Conservation (phyloP, 2,329 filamentous ascomycete genomes). For the Claviceps sp. region DNA sequence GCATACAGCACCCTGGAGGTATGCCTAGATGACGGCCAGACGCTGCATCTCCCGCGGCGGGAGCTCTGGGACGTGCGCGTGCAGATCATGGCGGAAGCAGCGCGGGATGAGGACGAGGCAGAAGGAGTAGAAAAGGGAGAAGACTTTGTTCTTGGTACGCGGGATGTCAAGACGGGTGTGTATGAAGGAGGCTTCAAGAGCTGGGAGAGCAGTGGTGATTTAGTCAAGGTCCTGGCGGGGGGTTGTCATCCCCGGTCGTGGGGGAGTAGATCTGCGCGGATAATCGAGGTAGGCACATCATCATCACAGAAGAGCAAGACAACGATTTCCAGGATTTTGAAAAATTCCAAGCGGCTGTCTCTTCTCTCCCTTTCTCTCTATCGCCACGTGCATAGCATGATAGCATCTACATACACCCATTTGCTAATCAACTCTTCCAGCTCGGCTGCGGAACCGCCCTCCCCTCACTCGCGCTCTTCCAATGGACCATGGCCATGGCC, state of each 20-base stretch:
- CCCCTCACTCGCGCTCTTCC: slow-evolving; percentile 58
- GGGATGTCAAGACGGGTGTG: slow-evolving; percentile 67
- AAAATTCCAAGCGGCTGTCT: no score
- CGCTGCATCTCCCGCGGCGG: slow-evolving; percentile 50
- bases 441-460: slow-evolving; percentile 69
- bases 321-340: no score
- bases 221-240: slow-evolving; percentile 52
- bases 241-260: slow-evolving; percentile 23
- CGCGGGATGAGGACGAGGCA: slow-evolving; percentile 19
- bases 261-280: slow-evolving; percentile 23
- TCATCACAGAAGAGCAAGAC: neutral
- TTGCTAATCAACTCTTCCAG: slow-evolving; percentile 17
- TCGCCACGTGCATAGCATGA: no score
- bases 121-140: no score
- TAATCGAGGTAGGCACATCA: slow-evolving; percentile 38
- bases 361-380: neutral
- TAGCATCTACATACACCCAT: neutral
- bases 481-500: slow-evolving; percentile 36
- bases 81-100: slow-evolving; percentile 66
- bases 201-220: slow-evolving; percentile 74
- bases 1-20: slow-evolving; percentile 52
- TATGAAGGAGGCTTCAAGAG: slow-evolving; percentile 85
- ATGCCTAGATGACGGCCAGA: slow-evolving; percentile 38
- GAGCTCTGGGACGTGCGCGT: slow-evolving; percentile 72
- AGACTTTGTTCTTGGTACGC: slow-evolving; percentile 37